Evolutionary conservation across 805 yeast genomes (phyloP).

Genomic region (Candida morakotiae): DNA sequence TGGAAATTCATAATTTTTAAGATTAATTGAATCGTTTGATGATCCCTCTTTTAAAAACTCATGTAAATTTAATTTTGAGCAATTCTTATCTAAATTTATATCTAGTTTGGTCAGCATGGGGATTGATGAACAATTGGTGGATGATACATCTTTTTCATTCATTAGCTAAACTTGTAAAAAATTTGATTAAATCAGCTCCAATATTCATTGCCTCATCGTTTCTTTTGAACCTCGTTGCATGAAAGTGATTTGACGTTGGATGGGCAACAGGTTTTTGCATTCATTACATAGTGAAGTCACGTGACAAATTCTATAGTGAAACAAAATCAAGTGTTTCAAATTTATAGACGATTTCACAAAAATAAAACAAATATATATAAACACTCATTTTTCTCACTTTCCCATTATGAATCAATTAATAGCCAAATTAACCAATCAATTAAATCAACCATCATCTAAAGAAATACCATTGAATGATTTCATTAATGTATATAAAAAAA

Average conservation of each 20-base stretch:
- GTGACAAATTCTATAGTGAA: too few relatives aligned
- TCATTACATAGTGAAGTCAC: too few relatives aligned
- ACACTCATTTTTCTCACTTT: background rate
- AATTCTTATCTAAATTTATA: background rate
- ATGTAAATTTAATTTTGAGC: background rate
- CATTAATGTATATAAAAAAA: background rate
- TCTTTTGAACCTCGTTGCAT: too few relatives aligned
- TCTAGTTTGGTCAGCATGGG: background rate
- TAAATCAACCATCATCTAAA: constrained; percentile 1
- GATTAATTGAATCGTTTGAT: background rate
- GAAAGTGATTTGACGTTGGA: too few relatives aligned
- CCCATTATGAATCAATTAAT: background rate
- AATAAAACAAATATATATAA: background rate
- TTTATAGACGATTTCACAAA: too few relatives aligned
- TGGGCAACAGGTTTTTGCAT: too few relatives aligned
- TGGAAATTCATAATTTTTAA: background rate
- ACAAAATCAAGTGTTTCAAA: too few relatives aligned
- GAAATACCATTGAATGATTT: constrained; percentile 2
- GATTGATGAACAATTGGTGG: too few relatives aligned
- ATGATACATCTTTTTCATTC: too few relatives aligned
- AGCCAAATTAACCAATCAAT: background rate
- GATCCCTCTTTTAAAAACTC: background rate
- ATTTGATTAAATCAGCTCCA: too few relatives aligned
- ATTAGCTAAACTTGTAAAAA: too few relatives aligned
- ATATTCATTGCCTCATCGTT: too few relatives aligned